Evolutionary conservation across 2,329 filamentous ascomycete genomes (phyloP), one percentile per base, ranked within the genome.

Genomic region (Ophiostoma populinum): DNA sequence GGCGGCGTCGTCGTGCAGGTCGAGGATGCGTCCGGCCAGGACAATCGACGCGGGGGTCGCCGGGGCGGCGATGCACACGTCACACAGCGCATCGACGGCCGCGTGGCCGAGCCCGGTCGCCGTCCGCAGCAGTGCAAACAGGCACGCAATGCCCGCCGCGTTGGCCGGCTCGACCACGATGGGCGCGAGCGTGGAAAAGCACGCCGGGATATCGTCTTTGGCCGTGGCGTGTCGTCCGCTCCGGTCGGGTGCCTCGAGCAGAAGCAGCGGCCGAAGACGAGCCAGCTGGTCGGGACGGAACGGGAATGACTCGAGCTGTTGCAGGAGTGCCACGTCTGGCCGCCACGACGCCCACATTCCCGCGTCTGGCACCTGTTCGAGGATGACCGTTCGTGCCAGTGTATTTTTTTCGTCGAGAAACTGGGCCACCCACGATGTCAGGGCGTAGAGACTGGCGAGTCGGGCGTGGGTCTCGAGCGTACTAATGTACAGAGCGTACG

Each of bases 221-320:
- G 45, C 37, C 0, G 42, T 40, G 2, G 29, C 6, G 9, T 24
- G 28, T 8, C 39, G 10, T 2, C 27, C 30, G 3, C 43, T 44
- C 2, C 32, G 39, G 30, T 48, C 46, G 6, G 46, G 45, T 1
- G 44, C 44, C 22, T 48, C 45, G 12, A 48, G 42, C 10, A 37
- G 36, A n/a, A 47, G 42, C 7, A 47, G 26, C 9, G 24, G 39
- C 8, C 18, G 20, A 3, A 48, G 41, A 19, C 19, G 27, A n/a
- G 15, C 17, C 11, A 34, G 34, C 16, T 47, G 45, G 19, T 16
- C 33, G 7, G 40, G 28, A 6, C 36, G 37, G 18, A 48, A 43
- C 3, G 10, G n/a, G 10, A 40, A 42, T 3, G 25, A 36, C 26
- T 48, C 43, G 43, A 43, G 45, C 12, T 34, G 29, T 24, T 37